Conservation (phyloP, 139 green algal species). For the Chlamydomonas eustigma region DNA sequence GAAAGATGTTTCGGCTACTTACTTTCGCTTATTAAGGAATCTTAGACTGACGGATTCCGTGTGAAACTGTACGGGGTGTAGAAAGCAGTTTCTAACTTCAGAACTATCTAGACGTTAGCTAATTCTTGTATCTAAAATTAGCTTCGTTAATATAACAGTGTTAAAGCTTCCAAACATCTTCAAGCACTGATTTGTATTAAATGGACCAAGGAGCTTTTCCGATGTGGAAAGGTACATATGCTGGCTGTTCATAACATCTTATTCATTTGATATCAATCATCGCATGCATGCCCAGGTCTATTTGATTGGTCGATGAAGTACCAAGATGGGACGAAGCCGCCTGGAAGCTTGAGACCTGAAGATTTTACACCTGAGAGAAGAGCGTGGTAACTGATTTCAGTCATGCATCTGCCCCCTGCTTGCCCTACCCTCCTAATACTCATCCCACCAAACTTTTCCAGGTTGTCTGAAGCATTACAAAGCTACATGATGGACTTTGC, state of each 20-base stretch:
- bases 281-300: slow-evolving; percentile 54
- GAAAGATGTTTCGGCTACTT: too few relatives aligned
- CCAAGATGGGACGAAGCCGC: slow-evolving; percentile 37
- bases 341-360: neutral
- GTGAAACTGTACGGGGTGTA: too few relatives aligned
- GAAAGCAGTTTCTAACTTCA: too few relatives aligned
- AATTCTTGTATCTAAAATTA: too few relatives aligned
- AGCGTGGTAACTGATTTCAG: slow-evolving; percentile 27
- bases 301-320: slow-evolving; percentile 83
- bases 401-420: neutral
- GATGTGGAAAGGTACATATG: too few relatives aligned
- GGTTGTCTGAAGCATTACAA: slow-evolving; percentile 63
- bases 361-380: slow-evolving; percentile 26
- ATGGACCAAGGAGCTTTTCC: too few relatives aligned
- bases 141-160: too few relatives aligned
- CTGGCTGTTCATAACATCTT: neutral
- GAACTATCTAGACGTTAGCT: too few relatives aligned
- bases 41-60: too few relatives aligned
- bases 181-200: too few relatives aligned
- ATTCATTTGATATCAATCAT: neutral
- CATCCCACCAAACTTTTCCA: slow-evolving; percentile 17
- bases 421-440: neutral
- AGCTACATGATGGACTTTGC: slow-evolving; percentile 64
- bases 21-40: too few relatives aligned
- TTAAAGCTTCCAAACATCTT: too few relatives aligned